Evolutionary conservation across 331 rosid species (phyloP).

Genomic region (Prunus yedoensis): DNA sequence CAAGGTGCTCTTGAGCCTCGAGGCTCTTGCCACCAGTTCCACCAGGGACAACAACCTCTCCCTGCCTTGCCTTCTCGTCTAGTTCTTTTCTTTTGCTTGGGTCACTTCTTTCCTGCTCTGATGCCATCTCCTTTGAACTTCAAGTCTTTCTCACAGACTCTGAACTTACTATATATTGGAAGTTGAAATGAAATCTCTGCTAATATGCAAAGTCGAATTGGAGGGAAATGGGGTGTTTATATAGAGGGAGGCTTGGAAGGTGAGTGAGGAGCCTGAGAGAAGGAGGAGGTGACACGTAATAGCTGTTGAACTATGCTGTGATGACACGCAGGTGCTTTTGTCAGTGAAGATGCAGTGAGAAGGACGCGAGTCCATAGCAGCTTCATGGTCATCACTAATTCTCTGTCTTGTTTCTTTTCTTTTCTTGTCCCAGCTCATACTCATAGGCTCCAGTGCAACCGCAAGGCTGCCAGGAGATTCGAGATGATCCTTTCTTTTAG

Average conservation of each 20-base stretch:
- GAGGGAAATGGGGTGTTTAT: not conserved
- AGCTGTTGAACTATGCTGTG: not conserved
- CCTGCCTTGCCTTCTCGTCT: constrained; percentile 55
- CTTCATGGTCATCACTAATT: constrained; percentile 2
- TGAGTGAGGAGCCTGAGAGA: not conserved
- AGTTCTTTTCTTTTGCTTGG: constrained; percentile 28
- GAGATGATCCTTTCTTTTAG: too few relatives aligned
- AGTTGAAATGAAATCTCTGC: not conserved
- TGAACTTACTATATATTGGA: too few relatives aligned
- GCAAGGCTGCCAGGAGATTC: too few relatives aligned
- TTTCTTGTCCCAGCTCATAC: too few relatives aligned
- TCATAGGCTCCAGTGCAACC: too few relatives aligned
- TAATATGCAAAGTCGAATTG: not conserved
- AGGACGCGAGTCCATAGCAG: constrained; percentile 6
- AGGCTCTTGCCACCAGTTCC: constrained; percentile 82
- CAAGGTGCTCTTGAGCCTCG: constrained; percentile 73
- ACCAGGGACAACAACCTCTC: constrained; percentile 72
- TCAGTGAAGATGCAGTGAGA: not conserved
- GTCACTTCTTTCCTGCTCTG: constrained; percentile 24
- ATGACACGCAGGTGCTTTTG: not conserved
- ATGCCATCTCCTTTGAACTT: constrained; percentile 29
- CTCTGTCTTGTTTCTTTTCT: not conserved
- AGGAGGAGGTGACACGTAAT: constrained; percentile 4
- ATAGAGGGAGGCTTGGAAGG: not conserved
- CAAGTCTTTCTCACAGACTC: not conserved